phyloP scores from a whole-genome alignment of 2,329 filamentous ascomycete genomes.

The Chalara sp. region DNA sequence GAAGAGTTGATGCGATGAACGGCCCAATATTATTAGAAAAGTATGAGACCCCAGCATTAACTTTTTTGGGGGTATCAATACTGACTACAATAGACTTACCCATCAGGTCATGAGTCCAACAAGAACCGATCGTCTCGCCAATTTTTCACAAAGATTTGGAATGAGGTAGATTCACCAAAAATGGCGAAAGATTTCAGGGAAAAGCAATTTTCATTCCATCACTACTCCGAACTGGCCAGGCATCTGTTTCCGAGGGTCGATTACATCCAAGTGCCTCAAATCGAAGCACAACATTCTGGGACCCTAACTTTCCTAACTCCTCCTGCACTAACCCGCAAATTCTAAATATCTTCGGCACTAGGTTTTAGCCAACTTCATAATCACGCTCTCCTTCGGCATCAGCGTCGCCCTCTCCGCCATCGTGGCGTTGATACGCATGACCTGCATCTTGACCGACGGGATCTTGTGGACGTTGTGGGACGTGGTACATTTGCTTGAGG shows the following conservation, averaged over 20 bases:
- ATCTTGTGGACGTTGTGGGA: slow-evolving; percentile 30
- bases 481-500: slow-evolving; percentile 33
- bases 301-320: slow-evolving; percentile 7
- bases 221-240: background rate
- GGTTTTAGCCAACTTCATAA: slow-evolving; percentile 30
- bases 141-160: slow-evolving; percentile 70
- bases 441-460: slow-evolving; percentile 29
- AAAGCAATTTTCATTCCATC: too few species aligned
- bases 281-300: background rate
- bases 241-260: background rate
- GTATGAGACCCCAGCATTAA: slow-evolving; percentile 37
- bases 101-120: slow-evolving; percentile 51
- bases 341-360: background rate
- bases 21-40: slow-evolving; percentile 90
- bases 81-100: slow-evolving; percentile 47
- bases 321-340: background rate
- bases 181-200: too few species aligned
- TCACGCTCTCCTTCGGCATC: slow-evolving; percentile 39
- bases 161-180: slow-evolving; percentile 37
- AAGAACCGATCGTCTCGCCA: slow-evolving; percentile 58
- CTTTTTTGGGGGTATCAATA: background rate
- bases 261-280: slow-evolving; percentile 4
- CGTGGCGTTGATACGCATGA: slow-evolving; percentile 31
- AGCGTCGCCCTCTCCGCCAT: slow-evolving; percentile 34
- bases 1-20: slow-evolving; percentile 84